Conservation (phyloP, 139 green algal genomes). For the Chlamydomonas asymmetrica region DNA sequence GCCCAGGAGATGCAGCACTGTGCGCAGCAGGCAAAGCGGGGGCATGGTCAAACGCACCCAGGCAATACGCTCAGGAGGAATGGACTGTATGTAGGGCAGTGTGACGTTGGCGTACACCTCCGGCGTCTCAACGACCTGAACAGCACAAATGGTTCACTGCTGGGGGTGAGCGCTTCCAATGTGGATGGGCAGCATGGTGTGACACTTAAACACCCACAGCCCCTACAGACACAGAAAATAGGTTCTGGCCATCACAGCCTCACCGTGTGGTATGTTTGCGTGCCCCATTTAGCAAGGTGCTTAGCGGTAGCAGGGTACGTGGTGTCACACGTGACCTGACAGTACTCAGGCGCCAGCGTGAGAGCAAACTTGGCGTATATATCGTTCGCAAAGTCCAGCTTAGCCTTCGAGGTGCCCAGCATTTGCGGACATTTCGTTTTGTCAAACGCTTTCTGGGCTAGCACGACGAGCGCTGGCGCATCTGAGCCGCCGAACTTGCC, state of each 20-base stretch:
- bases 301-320: slow-evolving; percentile 55
- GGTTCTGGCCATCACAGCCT: not conserved
- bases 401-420: not conserved
- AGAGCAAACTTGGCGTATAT: slow-evolving; percentile 47
- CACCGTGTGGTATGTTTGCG: slow-evolving; percentile 42
- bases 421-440: not conserved
- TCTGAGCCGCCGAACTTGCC: slow-evolving; percentile 35
- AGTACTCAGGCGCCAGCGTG: slow-evolving; percentile 3
- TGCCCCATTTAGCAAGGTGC: slow-evolving; percentile 50
- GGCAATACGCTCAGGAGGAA: slow-evolving; percentile 24
- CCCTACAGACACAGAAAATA: not conserved
- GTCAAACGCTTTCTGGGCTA: slow-evolving; percentile 27
- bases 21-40: too few relatives aligned
- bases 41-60: too few relatives aligned
- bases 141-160: not conserved
- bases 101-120: slow-evolving; percentile 37
- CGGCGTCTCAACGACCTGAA: slow-evolving; percentile 50
- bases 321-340: slow-evolving; percentile 41
- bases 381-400: slow-evolving; percentile 43
- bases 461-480: slow-evolving; percentile 25
- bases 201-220: not conserved
- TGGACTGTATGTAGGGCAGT: slow-evolving; percentile 49
- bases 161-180: not conserved
- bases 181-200: not conserved
- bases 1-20: too few relatives aligned